Evolutionary conservation across 306 rosid genomes (phyloP).

Genomic region (Comarum palustre): DNA sequence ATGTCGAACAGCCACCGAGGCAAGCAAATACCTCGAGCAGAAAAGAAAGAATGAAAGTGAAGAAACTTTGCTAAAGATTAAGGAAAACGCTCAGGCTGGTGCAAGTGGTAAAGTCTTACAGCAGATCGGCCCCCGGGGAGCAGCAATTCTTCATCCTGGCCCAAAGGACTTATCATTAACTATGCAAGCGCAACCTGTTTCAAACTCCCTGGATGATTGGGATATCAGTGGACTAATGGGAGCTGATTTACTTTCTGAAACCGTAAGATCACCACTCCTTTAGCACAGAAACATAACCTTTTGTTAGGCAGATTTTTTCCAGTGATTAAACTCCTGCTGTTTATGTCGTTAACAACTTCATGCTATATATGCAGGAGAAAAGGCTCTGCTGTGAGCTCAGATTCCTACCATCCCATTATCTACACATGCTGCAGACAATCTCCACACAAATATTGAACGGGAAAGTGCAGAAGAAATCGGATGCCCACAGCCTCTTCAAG

Average conservation of each 20-base stretch:
- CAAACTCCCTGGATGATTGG: conserved; percentile 58
- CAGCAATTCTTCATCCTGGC: conserved; percentile 28
- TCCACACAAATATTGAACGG: conserved; percentile 57
- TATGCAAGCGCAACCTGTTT: conserved; percentile 31
- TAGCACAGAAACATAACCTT: background rate
- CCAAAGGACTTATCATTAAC: conserved; percentile 39
- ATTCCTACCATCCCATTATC: conserved; percentile 71
- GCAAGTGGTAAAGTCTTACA: conserved; percentile 33
- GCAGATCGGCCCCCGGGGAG: conserved; percentile 41
- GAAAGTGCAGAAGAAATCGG: conserved; percentile 53
- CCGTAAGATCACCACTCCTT: conserved; percentile 40
- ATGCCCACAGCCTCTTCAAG: conserved; percentile 59
- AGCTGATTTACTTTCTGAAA: conserved; percentile 62
- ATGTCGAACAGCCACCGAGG: conserved; percentile 61
- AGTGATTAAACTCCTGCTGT: background rate
- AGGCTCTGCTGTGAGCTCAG: conserved; percentile 64
- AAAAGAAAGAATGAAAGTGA: conserved; percentile 52
- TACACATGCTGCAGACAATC: conserved; percentile 55
- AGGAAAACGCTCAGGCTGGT: conserved; percentile 53
- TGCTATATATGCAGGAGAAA: conserved; percentile 50
- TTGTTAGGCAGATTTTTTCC: background rate
- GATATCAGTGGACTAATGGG: conserved; percentile 61
- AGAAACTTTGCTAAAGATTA: conserved; percentile 32
- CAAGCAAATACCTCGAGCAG: conserved; percentile 47
- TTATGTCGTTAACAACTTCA: conserved; percentile 9